Evolutionary conservation across 805 yeast species (phyloP).

Genomic region (Yueomyces sinensis): DNA sequence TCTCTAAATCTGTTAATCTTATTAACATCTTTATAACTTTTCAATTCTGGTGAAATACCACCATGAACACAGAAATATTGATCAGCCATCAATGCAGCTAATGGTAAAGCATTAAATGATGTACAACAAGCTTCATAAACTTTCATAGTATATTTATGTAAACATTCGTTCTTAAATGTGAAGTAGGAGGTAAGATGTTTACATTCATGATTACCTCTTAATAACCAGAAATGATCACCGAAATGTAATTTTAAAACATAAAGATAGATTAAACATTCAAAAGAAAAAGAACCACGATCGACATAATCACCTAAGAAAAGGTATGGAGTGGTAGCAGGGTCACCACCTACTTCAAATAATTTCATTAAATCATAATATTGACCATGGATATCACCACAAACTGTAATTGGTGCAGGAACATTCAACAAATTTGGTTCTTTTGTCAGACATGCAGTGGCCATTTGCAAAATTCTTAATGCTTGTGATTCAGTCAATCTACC

Average conservation of each 20-base stretch:
- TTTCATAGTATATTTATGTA: conserved; percentile 56
- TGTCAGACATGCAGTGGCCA: conserved; percentile 50
- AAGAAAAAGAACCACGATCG: conserved; percentile 84
- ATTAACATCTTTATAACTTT: conserved; percentile 52
- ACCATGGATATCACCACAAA: conserved; percentile 97
- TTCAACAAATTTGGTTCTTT: conserved; percentile 68
- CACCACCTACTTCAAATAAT: conserved; percentile 87
- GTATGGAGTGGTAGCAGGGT: conserved; percentile 64
- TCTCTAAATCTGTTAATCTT: conserved; percentile 70
- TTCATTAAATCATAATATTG: conserved; percentile 85
- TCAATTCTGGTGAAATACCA: conserved; percentile 80
- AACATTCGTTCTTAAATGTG: conserved; percentile 83
- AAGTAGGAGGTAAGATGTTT: conserved; percentile 86
- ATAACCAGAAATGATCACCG: conserved; percentile 62
- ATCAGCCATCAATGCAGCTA: conserved; percentile 86
- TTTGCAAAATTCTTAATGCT: conserved; percentile 48
- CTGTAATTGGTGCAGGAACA: conserved; percentile 87
- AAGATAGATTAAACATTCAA: conserved; percentile 66
- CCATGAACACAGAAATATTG: conserved; percentile 97
- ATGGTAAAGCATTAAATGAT: conserved; percentile 77
- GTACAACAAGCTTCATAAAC: conserved; percentile 63
- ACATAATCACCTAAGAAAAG: conserved; percentile 89
- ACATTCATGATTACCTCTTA: conserved; percentile 93
- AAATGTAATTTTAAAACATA: conserved; percentile 69
- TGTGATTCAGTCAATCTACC: conserved; percentile 69